Percentiles rank a stretch among this genome's conserved stretches.
phyloP scores from a whole-genome alignment of 345 rosid genomes.

The Brassica napus region Da-Ae NC_063452.1:58703501-58704000 shows the following conservation, averaged over 20 bases:
- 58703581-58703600: conserved; percentile 16
- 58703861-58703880: background rate
- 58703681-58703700: background rate
- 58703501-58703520: conserved; percentile 24
- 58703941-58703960: conserved; percentile 41
- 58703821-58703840: no score
- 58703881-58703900: background rate
- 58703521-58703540: conserved; percentile 7
- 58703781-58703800: no score
- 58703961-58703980: conserved; percentile 37
- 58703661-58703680: background rate
- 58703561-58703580: conserved; percentile 18
- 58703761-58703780: no score
- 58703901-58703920: no score
- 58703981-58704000: conserved; percentile 40
- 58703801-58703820: no score
- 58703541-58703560: background rate
- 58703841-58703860: no score
- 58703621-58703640: no score
- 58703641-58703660: no score
- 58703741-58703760: no score
- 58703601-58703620: no score
- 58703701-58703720: no score
- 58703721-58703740: no score
- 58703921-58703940: conserved; percentile 16